These are phyloP conservation scores for Peniophora sp. DNA, from an alignment of 1,284 basidiomycete genomes.

Conservation along the genomic window DNA sequence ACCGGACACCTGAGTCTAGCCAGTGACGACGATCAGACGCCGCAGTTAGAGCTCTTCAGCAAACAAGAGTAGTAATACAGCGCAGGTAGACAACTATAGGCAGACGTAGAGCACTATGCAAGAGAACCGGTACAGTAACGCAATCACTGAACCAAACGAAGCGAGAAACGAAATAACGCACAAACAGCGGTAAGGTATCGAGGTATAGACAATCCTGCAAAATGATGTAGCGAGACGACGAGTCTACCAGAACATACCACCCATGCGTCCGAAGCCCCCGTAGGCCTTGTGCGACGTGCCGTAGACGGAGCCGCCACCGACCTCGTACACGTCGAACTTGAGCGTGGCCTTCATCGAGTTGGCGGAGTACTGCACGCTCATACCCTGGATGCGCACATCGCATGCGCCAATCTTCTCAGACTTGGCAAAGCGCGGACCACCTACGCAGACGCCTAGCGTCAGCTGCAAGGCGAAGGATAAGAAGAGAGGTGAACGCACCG, in stretches of 20 bases:
- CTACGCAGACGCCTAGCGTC: slow-evolving; percentile 8
- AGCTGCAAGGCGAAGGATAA: slow-evolving; percentile 4
- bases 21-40: no score
- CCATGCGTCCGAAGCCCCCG: not conserved
- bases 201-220: no score
- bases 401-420: slow-evolving; percentile 19
- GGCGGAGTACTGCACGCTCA: slow-evolving; percentile 32
- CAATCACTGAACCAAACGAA: no score
- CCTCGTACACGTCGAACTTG: slow-evolving; percentile 29
- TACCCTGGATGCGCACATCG: slow-evolving; percentile 20
- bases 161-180: no score
- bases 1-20: no score
- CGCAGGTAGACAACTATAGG: no score
- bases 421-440: slow-evolving; percentile 23
- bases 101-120: no score
- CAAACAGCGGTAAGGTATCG: no score
- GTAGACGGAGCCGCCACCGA: slow-evolving; percentile 12
- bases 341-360: slow-evolving; percentile 32
- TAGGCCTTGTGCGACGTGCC: not conserved
- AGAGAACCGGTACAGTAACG: no score
- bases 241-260: not conserved
- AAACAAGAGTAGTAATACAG: no score
- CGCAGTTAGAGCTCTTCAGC: no score
- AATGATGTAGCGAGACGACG: no score
- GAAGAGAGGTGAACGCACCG: slow-evolving; percentile 6